Percentiles rank a stretch among this genome's conserved stretches.
These are phyloP conservation scores for Prunus campanulata DNA, from an alignment of 306 rosid species.

Conservation along the genomic window DNA sequence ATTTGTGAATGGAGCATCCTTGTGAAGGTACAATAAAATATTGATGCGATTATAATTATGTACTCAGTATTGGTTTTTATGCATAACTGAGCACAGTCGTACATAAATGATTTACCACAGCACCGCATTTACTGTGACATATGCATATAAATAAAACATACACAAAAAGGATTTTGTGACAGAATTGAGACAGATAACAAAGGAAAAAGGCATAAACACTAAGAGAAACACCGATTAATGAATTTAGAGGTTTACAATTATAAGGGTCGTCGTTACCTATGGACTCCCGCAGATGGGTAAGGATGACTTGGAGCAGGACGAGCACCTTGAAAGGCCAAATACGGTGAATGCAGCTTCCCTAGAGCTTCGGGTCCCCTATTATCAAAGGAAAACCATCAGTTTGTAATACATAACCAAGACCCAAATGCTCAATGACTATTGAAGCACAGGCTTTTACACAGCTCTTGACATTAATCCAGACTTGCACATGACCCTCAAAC, in stretches of 20 bases:
- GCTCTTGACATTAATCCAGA: neutral
- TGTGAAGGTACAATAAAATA: too few species aligned
- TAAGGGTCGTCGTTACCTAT: constrained; percentile 2
- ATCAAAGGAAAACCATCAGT: neutral
- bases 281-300: constrained; percentile 16
- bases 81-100: too few species aligned
- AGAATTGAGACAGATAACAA: too few species aligned
- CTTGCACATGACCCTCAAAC: neutral
- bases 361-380: constrained; percentile 19
- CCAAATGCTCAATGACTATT: neutral
- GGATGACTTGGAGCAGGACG: constrained; percentile 12
- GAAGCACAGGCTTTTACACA: neutral
- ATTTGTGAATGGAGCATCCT: too few species aligned
- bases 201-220: too few species aligned
- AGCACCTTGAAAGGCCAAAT: constrained; percentile 4
- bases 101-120: too few species aligned
- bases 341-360: constrained; percentile 11
- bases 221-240: neutral
- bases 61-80: too few species aligned
- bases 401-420: neutral
- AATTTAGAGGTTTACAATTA: neutral
- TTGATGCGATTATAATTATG: too few species aligned
- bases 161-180: too few species aligned
- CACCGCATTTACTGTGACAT: too few species aligned
- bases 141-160: too few species aligned